Base-by-base conservation (phyloP, 2,329 filamentous ascomycete genomes). In the Aspergillus japonicus region DNA sequence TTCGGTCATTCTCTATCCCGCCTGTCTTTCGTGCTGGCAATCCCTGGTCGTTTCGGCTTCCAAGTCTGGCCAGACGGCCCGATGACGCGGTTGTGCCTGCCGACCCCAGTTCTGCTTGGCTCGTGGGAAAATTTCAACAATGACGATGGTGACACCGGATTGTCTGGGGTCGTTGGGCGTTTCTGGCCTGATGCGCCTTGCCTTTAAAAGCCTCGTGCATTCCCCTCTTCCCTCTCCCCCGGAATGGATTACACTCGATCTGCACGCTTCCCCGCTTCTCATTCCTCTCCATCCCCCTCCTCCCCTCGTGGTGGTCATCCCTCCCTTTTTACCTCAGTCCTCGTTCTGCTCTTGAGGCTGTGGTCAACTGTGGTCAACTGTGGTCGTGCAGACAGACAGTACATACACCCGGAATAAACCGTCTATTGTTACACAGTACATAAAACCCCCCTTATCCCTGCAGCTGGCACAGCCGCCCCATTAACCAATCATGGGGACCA, bases 131-230 rank as follows among this genome's bases (percentile, higher is more conserved):
- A 5, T 26, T n/a, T 24, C 48, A 50, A 50, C 48, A 12, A 53
- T 44, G 33, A 53, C 35, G 33, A 21, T 42, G 26, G 26, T 26
- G 26, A 26, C 26, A 12, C 33, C 3, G 11, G 33, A 5, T 4
- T 14, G 3, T 35, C 33, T 35, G 33, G 33, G 33, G 14, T 14
- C 14, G 5, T 35, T 11, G 33, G 33, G 51, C 8, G n/a, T 16
- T 24, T 10, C 47, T 50, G 44, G 50, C 52, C 33, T 33, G 56
- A 47, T 24, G 47, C 50, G 59, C 35, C 21, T 42, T 59, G 58
- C n/a, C 63, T 54, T 67, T 59, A 64, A 68, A 67, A 67, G 66
- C 57, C 56, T 56, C 49, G 47, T 54, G 48, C 52, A 58, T 53
- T 56, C 42, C 48, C 63, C 58, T 42, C 39, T 14, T 35, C 33